Conservation (phyloP, 441 rosid genomes). For the Pelargonium cotyledonis region DNA sequence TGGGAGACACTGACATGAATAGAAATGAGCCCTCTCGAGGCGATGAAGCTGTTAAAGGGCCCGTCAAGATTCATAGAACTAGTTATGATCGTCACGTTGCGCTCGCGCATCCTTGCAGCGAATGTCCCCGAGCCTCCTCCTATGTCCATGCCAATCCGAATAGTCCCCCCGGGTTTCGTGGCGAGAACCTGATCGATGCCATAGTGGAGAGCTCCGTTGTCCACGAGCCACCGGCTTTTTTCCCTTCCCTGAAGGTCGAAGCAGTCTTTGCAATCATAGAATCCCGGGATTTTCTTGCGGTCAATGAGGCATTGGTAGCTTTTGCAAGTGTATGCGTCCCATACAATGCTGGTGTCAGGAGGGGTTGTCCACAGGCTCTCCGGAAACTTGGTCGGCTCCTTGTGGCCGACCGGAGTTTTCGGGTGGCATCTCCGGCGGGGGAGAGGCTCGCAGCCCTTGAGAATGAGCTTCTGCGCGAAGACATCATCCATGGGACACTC, state of each 20-base stretch:
- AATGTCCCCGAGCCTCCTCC: constrained; percentile 46
- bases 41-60: constrained; percentile 51
- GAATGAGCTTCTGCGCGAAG: constrained; percentile 41
- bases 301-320: constrained; percentile 40
- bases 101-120: constrained; percentile 54
- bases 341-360: constrained; percentile 32
- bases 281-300: constrained; percentile 28
- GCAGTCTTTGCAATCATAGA: constrained; percentile 46
- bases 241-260: constrained; percentile 43
- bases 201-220: constrained; percentile 34
- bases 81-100: constrained; percentile 42
- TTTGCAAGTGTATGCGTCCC: constrained; percentile 50
- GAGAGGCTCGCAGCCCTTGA: constrained; percentile 49
- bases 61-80: constrained; percentile 46
- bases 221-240: constrained; percentile 34
- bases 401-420: constrained; percentile 27
- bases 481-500: constrained; percentile 44
- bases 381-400: constrained; percentile 34
- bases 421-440: constrained; percentile 46
- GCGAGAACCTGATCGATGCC: constrained; percentile 38
- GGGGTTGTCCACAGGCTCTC: constrained; percentile 37
- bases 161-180: constrained; percentile 23
- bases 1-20: constrained; percentile 41
- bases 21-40: constrained; percentile 45
- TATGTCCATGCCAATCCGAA: constrained; percentile 44